Conservation (phyloP, 345 rosid genomes). For the Eucalyptus urophylla region DNA sequence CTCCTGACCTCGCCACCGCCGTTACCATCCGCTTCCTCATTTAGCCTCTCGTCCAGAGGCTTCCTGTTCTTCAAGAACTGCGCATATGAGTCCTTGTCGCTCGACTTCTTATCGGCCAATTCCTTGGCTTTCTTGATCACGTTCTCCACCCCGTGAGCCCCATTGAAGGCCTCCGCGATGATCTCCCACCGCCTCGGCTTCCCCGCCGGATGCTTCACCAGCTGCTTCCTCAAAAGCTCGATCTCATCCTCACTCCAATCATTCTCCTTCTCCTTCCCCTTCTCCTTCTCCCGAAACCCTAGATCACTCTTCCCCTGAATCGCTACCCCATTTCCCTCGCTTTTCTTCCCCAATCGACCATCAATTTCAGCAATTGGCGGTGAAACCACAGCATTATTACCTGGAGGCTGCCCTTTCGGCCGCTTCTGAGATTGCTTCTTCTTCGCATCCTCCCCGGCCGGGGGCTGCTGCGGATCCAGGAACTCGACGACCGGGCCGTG, state of each 20-base stretch:
- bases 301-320: not conserved
- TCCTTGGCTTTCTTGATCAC: conserved; percentile 82
- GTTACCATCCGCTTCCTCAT: not conserved
- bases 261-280: conserved; percentile 9
- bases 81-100: conserved; percentile 57
- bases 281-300: conserved; percentile 5
- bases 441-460: conserved; percentile 29
- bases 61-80: conserved; percentile 81
- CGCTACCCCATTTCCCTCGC: not conserved
- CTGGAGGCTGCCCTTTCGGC: conserved; percentile 25
- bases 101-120: conserved; percentile 55
- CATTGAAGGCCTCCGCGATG: conserved; percentile 61
- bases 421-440: conserved; percentile 31
- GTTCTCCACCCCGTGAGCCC: conserved; percentile 47
- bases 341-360: conserved; percentile 2
- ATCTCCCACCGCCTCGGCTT: conserved; percentile 83
- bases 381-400: not conserved
- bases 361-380: not conserved
- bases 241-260: conserved; percentile 77
- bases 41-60: conserved; percentile 33
- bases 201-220: conserved; percentile 75
- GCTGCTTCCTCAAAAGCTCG: conserved; percentile 66
- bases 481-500: conserved; percentile 47
- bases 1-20: not conserved
- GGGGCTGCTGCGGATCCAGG: conserved; percentile 24